Base-by-base conservation (phyloP, 306 rosid genomes). In the Herpetospermum pedunculosum region DNA sequence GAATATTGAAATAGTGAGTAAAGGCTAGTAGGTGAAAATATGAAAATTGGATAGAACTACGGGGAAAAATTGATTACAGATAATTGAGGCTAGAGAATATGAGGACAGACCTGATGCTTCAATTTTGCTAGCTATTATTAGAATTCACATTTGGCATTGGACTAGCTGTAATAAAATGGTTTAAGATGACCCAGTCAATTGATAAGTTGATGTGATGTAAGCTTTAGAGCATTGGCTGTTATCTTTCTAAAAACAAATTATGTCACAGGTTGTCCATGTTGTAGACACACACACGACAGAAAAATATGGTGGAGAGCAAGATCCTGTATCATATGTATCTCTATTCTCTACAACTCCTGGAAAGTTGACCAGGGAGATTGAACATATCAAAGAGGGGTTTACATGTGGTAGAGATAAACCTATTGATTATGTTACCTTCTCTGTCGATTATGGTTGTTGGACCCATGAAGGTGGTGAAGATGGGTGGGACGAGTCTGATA, bases 271-370 rank as follows among this genome's bases (percentile, higher is more conserved):
- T 78, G 99, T 94, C 41, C 99, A 94, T 79, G 89, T 94, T 60
- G 96, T 94, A 73, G 97, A 94, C 60, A 67, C 92, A 75, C 96
- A 94, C 60, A 67, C 92, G 73, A 87, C 91, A 2, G 77, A 60
- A 76, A 81, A 62, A 57, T 63, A 71, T 75, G 82, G 81, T 79
- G 91, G 73, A 77, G 78, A 79, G 52, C 80, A 77, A 30, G 80
- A 77, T 77, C 85, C 84, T 79, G 77, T 26, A 35, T 89, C 97
- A 25, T 89, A 83, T 73, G 81, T 91, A 49, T 94, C 96, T 62
- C 79, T 94, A 32, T 94, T 84, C 83, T 94, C 99, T 77, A 78
- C 59, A 18, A 91, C 99, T 67, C 97, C 97, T 60, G 99, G 97
- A 78, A 91, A 94, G 78, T 85, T 94, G 90, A 85, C 83, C 55